These are phyloP conservation scores for Spinellus fusiger DNA, from an alignment of 192 early-diverging fungal genomes.

Conservation along the genomic window DNA sequence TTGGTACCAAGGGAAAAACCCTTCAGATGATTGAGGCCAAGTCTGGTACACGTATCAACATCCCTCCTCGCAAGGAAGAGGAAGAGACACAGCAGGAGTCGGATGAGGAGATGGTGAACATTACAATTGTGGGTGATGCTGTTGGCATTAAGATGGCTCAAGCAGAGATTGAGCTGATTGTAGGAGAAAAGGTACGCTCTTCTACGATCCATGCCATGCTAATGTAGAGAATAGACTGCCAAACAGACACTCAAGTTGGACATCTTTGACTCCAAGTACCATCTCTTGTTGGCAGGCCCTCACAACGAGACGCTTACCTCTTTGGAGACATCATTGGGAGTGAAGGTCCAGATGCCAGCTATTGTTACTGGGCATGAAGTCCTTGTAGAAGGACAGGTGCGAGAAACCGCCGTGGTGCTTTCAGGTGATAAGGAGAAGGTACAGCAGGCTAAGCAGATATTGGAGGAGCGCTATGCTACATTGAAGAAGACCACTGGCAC, in stretches of 20 bases:
- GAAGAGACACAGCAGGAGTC: constrained; percentile 51
- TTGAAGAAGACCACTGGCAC: constrained; percentile 62
- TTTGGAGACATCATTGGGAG: constrained; percentile 55
- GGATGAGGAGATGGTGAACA: constrained; percentile 57
- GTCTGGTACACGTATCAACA: constrained; percentile 69
- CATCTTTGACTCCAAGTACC: constrained; percentile 61
- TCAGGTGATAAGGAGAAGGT: constrained; percentile 75
- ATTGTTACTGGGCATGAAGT: constrained; percentile 34
- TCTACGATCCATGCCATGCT: too few relatives aligned
- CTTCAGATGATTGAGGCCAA: constrained; percentile 68
- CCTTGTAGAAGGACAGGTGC: constrained; percentile 33
- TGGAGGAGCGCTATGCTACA: constrained; percentile 54
- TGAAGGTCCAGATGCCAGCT: constrained; percentile 78
- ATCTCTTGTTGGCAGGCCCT: constrained; percentile 81
- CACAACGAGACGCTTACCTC: constrained; percentile 54
- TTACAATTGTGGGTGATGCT: constrained; percentile 80
- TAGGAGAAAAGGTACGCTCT: constrained; percentile 69
- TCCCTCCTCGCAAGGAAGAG: constrained; percentile 53
- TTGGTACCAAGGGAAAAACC: constrained; percentile 78
- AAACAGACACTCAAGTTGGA: constrained; percentile 62
- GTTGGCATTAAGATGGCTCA: constrained; percentile 79
- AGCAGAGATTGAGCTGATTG: constrained; percentile 76
- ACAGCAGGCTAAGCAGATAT: constrained; percentile 50
- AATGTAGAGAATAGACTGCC: constrained; percentile 46
- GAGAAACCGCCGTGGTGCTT: constrained; percentile 57